phyloP scores from a whole-genome alignment of 139 green algal genomes.

The Coelastrella sp. region DNA sequence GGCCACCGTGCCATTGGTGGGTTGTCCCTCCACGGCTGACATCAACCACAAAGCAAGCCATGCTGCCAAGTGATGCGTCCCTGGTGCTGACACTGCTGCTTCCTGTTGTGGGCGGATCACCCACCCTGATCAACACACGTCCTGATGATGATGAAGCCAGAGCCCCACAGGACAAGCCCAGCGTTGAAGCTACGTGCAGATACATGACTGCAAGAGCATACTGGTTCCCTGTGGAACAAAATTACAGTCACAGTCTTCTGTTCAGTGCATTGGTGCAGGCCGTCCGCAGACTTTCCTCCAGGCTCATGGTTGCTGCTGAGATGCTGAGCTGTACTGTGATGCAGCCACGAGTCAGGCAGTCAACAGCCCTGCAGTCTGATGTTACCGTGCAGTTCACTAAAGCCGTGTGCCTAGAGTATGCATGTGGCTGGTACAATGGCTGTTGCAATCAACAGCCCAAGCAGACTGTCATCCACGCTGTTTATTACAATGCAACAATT shows the following conservation, averaged over 20 bases:
- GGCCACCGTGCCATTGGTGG: neutral
- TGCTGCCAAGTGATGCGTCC: slow-evolving; percentile 5
- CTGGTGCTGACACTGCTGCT: neutral
- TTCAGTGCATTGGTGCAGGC: too few relatives aligned
- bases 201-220: slow-evolving; percentile 26
- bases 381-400: too few relatives aligned
- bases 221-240: slow-evolving; percentile 24
- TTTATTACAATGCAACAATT: too few relatives aligned
- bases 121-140: slow-evolving; percentile 13
- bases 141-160: slow-evolving; percentile 5
- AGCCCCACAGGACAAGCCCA: slow-evolving; percentile 21
- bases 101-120: neutral
- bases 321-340: too few relatives aligned
- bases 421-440: too few relatives aligned
- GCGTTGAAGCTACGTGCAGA: slow-evolving; percentile 9
- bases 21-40: neutral
- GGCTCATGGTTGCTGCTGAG: too few relatives aligned
- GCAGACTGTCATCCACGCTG: too few relatives aligned
- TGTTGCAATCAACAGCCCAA: too few relatives aligned
- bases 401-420: too few relatives aligned
- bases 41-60: slow-evolving; percentile 11
- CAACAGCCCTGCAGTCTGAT: too few relatives aligned
- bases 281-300: too few relatives aligned
- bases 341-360: too few relatives aligned
- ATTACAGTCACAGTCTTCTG: neutral